Evolutionary conservation across 1,139 yeast genomes (phyloP).

Genomic region (Candida labiduridarum): DNA sequence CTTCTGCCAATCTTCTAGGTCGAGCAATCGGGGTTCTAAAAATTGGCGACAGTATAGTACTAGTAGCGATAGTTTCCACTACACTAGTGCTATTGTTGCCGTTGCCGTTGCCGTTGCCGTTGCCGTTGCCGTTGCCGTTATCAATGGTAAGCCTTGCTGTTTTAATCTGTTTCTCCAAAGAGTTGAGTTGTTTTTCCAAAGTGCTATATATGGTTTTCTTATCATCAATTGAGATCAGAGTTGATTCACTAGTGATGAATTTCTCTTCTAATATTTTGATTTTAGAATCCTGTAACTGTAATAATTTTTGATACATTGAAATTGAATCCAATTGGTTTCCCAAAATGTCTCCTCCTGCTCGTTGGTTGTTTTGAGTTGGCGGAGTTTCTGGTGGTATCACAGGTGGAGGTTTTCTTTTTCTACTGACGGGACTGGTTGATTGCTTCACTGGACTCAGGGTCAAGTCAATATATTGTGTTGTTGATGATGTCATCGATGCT

Average conservation of each 20-base stretch:
- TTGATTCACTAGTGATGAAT: constrained; percentile 33
- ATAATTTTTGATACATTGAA: constrained; percentile 6
- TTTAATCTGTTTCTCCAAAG: constrained; percentile 14
- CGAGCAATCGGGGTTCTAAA: constrained; percentile 9
- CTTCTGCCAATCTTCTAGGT: constrained; percentile 10
- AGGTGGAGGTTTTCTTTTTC: constrained; percentile 4
- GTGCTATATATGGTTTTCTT: constrained; percentile 28
- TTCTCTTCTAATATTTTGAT: constrained; percentile 30
- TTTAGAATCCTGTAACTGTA: constrained; percentile 26
- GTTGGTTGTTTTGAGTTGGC: constrained; percentile 3
- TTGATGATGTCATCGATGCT: background rate
- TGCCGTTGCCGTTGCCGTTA: background rate
- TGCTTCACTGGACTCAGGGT: constrained; percentile 1
- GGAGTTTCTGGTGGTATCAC: background rate
- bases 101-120: no score
- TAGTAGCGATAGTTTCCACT: constrained; percentile 2
- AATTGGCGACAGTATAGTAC: constrained; percentile 1
- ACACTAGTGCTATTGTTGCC: background rate
- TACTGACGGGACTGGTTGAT: background rate
- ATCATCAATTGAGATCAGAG: constrained; percentile 38
- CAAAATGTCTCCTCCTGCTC: background rate
- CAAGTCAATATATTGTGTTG: constrained; percentile 2
- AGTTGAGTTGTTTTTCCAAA: constrained; percentile 23
- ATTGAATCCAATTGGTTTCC: no score
- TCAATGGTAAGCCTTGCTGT: background rate